phyloP scores from a whole-genome alignment of 768 basidiomycete species.

The Serendipita sp. region DNA sequence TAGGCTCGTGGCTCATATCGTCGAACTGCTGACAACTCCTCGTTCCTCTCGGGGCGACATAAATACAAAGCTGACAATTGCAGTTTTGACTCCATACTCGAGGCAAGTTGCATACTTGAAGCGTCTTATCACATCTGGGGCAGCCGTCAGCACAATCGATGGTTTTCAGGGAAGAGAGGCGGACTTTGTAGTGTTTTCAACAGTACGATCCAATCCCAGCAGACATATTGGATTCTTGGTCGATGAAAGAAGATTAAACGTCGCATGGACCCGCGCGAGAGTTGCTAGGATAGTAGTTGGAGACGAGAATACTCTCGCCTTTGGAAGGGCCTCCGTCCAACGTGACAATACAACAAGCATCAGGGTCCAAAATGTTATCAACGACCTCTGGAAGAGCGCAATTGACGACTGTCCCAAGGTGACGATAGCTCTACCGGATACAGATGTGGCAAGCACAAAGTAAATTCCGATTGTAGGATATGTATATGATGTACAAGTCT shows the following conservation, averaged over 20 bases:
- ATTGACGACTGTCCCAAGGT: neutral
- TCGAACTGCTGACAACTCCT: conserved; percentile 26
- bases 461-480: neutral
- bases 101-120: conserved; percentile 38
- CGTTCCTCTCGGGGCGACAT: neutral
- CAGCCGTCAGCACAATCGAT: conserved; percentile 36
- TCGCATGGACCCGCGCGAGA: conserved; percentile 54
- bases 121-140: conserved; percentile 17
- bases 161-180: conserved; percentile 55
- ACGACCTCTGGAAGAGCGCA: neutral
- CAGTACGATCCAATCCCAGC: conserved; percentile 43
- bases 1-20: conserved; percentile 32
- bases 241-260: conserved; percentile 43
- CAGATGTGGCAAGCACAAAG: neutral
- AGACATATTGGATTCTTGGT: conserved; percentile 52
- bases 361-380: neutral
- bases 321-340: neutral
- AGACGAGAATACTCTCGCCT: conserved; percentile 32
- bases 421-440: neutral
- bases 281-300: conserved; percentile 47
- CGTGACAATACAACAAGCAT: neutral
- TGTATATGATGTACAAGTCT: neutral
- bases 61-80: conserved; percentile 17
- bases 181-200: conserved; percentile 49
- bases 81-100: conserved; percentile 44